Base-by-base conservation (phyloP, 2,329 filamentous ascomycete genomes). In the Cyphellophora europaea region DNA sequence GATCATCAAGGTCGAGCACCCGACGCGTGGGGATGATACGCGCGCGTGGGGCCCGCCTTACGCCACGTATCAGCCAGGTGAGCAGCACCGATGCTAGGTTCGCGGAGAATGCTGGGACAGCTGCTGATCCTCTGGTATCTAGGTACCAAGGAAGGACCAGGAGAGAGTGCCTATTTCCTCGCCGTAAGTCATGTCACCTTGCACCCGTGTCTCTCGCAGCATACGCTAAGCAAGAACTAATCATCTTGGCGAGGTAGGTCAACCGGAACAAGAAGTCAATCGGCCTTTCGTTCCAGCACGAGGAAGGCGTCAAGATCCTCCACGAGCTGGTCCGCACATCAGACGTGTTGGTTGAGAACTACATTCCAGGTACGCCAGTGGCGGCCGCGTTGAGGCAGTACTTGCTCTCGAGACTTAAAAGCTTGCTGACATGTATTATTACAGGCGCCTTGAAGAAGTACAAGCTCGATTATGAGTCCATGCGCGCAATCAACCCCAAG, bases 211-310 rank as follows among this genome's bases (percentile, higher is more conserved):
- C n/a, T 14, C 23, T 35, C 4, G 10, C 12, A 11, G 18, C 2
- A 10, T 2, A 11, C 3, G n/a, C 27, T 30, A 30, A 30, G 14
- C 5, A 16, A 2, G 15, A 21, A 5, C 19, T 19, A 21, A 27
- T 11, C 43, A n/a, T n/a, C n/a, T n/a, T n/a, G n/a, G n/a, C n/a
- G n/a, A n/a, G n/a, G n/a, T n/a, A 93, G 86, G 85, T 86, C 11
- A 96, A 96, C 54, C 83, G 91, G 33, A 98, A 98, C 64, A 98
- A 98, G 57, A 94, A 91, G 56, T 96, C 89, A 0, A 61, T 98
- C 2, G 91, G 77, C 0, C 69, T 98, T 2, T 95, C 88, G 0
- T 98, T 98, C 53, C 83, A 91, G 49, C 78, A 93, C 50, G 72
- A 78, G 17, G 73, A 79, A 1, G 91, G 91, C 5, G 80, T 94